Evolutionary conservation across 352 stramenopile genomes (phyloP), one percentile per base, ranked within the genome.

Genomic region (Phytopythium chamaehyphon): DNA sequence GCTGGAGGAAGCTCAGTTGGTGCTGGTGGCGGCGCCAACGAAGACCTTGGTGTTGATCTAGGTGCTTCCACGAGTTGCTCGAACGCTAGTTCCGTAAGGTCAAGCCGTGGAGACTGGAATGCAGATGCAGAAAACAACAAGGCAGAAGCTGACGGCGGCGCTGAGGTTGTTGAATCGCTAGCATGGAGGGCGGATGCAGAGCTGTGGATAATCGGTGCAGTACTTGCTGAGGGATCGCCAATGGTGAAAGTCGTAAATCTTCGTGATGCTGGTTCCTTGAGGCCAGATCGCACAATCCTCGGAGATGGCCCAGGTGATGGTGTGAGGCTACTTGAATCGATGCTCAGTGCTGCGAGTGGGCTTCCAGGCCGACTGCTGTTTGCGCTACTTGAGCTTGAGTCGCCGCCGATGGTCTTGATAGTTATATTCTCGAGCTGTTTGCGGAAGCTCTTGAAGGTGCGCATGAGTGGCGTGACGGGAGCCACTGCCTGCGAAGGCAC

Each of bases 361-460:
- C 28, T 48, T 57, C 40, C 47, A 43, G 23, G 63, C 37, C 15
- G 63, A 28, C 58, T 61, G 22, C 50, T 45, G 15, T 67, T 57
- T 47, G 37, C 48, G 28, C 33, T 60, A 1, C 55, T 40, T n/a
- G 39, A 12, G 12, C 9, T 10, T 11, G 46, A 26, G 16, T 51
- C 46, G 19, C 46, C 46, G 1, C 63, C 63, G 22, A 64, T 49
- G 5, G 63, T 64, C 42, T 45, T 53, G 18, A 68, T 54, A 11
- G 64, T 59, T 19, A 73, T 69, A 8, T 71, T 69, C 40, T 65
- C 66, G 19, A 72, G 62, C 11, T 80, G 64, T 9, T 73, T 74
- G n/a, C 74, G 71, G 48, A 86, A 84, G 31, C 53, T 73, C 56
- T 83, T 86, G 61, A 88, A 86, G 14, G 73, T 83, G 45, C 66